Percentiles rank a stretch among this genome's conserved stretches.
These are phyloP conservation scores for Aristolochia californica DNA, from an alignment of 164 flowering plant species.

Conservation along the genomic window DNA sequence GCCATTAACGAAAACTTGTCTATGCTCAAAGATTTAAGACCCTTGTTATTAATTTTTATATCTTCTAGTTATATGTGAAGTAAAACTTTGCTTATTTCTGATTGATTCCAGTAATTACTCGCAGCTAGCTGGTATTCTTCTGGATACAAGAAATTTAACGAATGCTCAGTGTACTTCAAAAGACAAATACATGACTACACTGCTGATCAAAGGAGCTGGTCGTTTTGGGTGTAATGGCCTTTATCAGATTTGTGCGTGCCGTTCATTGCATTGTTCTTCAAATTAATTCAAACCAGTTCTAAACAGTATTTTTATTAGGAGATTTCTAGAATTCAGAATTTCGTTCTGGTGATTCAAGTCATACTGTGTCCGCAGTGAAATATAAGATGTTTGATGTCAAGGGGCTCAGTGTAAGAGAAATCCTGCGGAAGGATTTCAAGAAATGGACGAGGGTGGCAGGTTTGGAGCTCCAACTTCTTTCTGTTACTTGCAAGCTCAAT, in stretches of 20 bases:
- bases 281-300: neutral
- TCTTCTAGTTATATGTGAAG: neutral
- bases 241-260: constrained; percentile 40
- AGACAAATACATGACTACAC: constrained; percentile 63
- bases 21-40: neutral
- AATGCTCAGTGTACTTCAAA: constrained; percentile 32
- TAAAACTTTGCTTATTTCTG: neutral
- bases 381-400: constrained; percentile 44
- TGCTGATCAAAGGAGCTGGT: constrained; percentile 61
- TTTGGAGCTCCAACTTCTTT: constrained; percentile 8
- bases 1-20: too few relatives aligned
- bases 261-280: neutral
- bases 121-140: constrained; percentile 63
- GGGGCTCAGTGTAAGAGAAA: constrained; percentile 42
- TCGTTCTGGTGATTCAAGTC: neutral
- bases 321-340: neutral
- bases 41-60: neutral
- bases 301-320: neutral
- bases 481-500: too few relatives aligned
- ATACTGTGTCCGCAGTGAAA: constrained; percentile 31
- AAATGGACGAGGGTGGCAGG: constrained; percentile 50
- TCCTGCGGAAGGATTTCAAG: constrained; percentile 62
- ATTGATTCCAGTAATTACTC: constrained; percentile 4
- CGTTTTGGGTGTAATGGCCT: constrained; percentile 62
- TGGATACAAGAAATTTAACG: constrained; percentile 48